These are phyloP conservation scores for Parascedosporium putredinis DNA, from an alignment of 2,329 filamentous ascomycete species.

Conservation along the genomic window DNA sequence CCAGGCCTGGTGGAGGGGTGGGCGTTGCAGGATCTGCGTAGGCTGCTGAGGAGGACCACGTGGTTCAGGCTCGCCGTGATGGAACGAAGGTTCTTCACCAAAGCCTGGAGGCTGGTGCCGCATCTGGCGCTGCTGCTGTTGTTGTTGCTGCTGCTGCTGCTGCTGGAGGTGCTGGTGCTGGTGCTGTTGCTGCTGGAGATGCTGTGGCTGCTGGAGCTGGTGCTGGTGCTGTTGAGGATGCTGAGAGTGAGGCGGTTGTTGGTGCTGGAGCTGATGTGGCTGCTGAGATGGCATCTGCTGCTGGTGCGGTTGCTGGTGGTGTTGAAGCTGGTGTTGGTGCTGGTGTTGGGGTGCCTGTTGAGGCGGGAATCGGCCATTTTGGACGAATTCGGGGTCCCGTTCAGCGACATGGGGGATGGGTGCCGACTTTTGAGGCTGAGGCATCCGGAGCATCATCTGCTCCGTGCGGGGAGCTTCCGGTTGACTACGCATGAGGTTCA, in stretches of 20 bases:
- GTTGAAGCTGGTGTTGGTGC: slow-evolving; percentile 9
- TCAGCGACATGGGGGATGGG: slow-evolving; percentile 35
- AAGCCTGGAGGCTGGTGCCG: slow-evolving; percentile 40
- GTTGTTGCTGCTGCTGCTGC: background rate
- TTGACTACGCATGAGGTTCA: slow-evolving; percentile 61
- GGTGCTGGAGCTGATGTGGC: slow-evolving; percentile 23
- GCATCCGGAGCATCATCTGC: slow-evolving; percentile 35
- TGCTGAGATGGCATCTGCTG: slow-evolving; percentile 16
- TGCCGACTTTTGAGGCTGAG: slow-evolving; percentile 40
- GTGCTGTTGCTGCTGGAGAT: slow-evolving; percentile 18
- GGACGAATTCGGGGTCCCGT: slow-evolving; percentile 35
- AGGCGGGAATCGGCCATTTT: slow-evolving; percentile 19
- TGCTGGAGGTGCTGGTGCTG: slow-evolving; percentile 9
- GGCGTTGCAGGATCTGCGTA: slow-evolving; percentile 55
- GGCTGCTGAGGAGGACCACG: slow-evolving; percentile 46
- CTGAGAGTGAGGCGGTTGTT: slow-evolving; percentile 20
- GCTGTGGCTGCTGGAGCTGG: slow-evolving; percentile 22
- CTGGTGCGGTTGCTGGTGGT: background rate
- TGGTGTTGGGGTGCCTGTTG: slow-evolving; percentile 12
- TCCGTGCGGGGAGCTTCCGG: slow-evolving; percentile 42
- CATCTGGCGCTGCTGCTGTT: slow-evolving; percentile 23
- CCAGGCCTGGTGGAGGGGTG: slow-evolving; percentile 51
- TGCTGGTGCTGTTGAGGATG: slow-evolving; percentile 19
- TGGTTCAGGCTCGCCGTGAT: slow-evolving; percentile 35
- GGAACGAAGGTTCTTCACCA: slow-evolving; percentile 40